Conservation (phyloP, 1,139 yeast genomes). For the Meyerozyma elateridarum region DNA sequence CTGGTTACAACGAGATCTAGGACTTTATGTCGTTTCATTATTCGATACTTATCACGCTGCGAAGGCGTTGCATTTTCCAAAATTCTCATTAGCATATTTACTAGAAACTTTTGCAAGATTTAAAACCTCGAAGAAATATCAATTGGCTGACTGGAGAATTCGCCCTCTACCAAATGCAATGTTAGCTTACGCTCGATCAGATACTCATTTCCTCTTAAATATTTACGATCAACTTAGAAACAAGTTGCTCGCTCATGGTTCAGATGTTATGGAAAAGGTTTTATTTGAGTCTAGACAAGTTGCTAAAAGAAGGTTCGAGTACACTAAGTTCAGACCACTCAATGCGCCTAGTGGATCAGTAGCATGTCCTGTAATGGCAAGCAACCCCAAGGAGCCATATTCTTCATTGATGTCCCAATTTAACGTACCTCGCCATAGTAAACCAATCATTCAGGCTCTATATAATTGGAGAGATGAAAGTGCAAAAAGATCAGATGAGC, state of each 20-base stretch:
- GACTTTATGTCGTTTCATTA: slow-evolving; percentile 80
- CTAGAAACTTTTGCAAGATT: slow-evolving; percentile 78
- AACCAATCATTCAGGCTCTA: slow-evolving; percentile 54
- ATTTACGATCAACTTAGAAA: slow-evolving; percentile 75
- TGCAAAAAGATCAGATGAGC: slow-evolving; percentile 80
- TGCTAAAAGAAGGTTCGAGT: slow-evolving; percentile 79
- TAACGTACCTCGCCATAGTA: slow-evolving; percentile 54
- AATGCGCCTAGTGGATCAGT: slow-evolving; percentile 24
- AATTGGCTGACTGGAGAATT: slow-evolving; percentile 93
- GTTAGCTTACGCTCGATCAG: slow-evolving; percentile 88
- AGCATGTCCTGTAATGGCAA: slow-evolving; percentile 46
- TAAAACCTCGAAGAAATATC: slow-evolving; percentile 90
- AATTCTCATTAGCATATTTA: slow-evolving; percentile 78
- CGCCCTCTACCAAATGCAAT: slow-evolving; percentile 78
- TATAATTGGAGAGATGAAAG: slow-evolving; percentile 78
- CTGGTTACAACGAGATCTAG: slow-evolving; percentile 96
- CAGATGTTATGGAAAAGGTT: slow-evolving; percentile 54
- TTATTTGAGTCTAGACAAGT: slow-evolving; percentile 74
- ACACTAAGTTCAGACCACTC: slow-evolving; percentile 54
- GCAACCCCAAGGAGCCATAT: slow-evolving; percentile 53
- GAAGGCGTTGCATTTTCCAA: slow-evolving; percentile 69
- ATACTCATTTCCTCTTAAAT: slow-evolving; percentile 83
- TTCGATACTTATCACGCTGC: slow-evolving; percentile 95
- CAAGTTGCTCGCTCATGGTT: slow-evolving; percentile 42
- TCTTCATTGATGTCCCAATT: slow-evolving; percentile 56